Conservation (phyloP, 73 alveolate genomes). For the Symbiodinium pilosum region DNA sequence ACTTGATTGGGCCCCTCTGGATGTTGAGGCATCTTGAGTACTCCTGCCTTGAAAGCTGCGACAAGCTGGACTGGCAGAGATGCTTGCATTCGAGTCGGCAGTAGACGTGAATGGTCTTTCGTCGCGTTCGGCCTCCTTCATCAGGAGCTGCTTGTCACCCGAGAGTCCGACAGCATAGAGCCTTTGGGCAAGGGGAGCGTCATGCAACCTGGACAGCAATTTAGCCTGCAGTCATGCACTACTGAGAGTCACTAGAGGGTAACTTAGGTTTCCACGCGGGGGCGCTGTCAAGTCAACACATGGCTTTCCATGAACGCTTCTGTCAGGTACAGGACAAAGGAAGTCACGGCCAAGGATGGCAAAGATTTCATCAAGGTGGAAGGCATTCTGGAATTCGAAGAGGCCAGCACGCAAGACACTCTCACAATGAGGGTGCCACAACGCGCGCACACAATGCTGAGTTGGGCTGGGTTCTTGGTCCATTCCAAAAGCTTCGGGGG, state of each 20-base stretch:
- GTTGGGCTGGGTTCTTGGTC: too few relatives aligned
- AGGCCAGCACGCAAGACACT: slow-evolving; percentile 13
- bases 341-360: slow-evolving; percentile 66
- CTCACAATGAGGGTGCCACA: too few relatives aligned
- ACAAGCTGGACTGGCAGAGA: slow-evolving; percentile 40
- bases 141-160: slow-evolving; percentile 74
- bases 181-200: slow-evolving; percentile 68
- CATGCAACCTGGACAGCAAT: not conserved
- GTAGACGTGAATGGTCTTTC: too few relatives aligned
- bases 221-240: not conserved
- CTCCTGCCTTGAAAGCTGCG: slow-evolving; percentile 92
- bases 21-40: slow-evolving; percentile 81
- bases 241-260: not conserved
- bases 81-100: too few relatives aligned
- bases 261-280: too few relatives aligned
- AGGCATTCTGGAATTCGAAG: slow-evolving; percentile 48
- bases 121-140: too few relatives aligned
- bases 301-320: too few relatives aligned
- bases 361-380: slow-evolving; percentile 43
- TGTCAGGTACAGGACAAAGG: slow-evolving; percentile 91
- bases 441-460: too few relatives aligned
- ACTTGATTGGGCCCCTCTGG: too few relatives aligned
- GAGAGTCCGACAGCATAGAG: slow-evolving; percentile 76
- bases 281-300: too few relatives aligned
- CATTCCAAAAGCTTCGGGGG: too few relatives aligned